Evolutionary conservation across 352 stramenopile genomes (phyloP), one percentile per base, ranked within the genome.

Genomic region (Aphanomyces astaci): DNA sequence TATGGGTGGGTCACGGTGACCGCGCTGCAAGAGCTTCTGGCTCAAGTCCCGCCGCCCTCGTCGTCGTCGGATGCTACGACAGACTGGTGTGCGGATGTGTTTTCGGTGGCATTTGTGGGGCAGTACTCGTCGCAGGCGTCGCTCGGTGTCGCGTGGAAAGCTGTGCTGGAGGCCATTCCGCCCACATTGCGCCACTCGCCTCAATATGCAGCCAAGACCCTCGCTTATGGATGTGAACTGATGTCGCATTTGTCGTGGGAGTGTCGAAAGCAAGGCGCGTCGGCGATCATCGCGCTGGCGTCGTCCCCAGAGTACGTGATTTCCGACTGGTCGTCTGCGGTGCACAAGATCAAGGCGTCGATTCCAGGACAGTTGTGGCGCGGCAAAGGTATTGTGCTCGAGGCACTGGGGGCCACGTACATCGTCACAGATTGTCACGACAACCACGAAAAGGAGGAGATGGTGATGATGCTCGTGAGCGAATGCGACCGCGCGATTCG

Each of bases 171-270:
- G 28, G 79, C 85, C 25, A 70, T 93, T 19, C 85, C 85, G 25
- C 85, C 82, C 17, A 78, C 81, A 0, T 73, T 93, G 49, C 54
- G 74, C 30, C 90, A 90, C 43, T 73, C 80, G 1, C 57, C 72
- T 4, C 71, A 48, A 1, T 89, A 81, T 36, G 72, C 89, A 24
- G 73, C 81, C 54, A 72, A 76, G 13, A 74, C 75, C 7, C 65
- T 90, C 17, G 48, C 70, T 3, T 74, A 81, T 11, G 77, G 86
- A 36, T 72, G 74, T 5, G 56, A 73, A 24, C 77, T 88, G 33
- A 68, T 92, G 32, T 73, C 72, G 15, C 85, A 93, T 67, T 76
- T 84, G 13, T 85, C 85, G 43, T 93, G 85, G 85, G 85, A 90
- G 63, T 87, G 81, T 30, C 80, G 85, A 22, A 74, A 75, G 22